A percentile compares a stretch with the other conserved stretches of the same genome.
These are phyloP conservation scores for Themeda triandra DNA, from an alignment of 176 grass and related monocot species.

Conservation along the genomic window DNA sequence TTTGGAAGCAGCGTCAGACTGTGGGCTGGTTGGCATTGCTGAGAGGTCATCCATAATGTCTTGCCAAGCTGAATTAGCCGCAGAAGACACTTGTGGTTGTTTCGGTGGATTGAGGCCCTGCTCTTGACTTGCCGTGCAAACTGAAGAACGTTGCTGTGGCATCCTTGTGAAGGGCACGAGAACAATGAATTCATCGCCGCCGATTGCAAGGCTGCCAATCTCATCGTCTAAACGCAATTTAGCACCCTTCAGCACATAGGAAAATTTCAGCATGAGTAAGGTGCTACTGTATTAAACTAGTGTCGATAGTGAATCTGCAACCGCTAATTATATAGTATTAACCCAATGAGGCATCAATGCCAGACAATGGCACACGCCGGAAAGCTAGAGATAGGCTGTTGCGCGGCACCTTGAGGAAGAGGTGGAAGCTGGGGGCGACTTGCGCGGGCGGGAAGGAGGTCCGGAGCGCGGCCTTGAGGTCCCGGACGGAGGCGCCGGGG, in stretches of 20 bases:
- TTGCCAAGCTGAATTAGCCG: slow-evolving; percentile 61
- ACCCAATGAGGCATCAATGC: not conserved
- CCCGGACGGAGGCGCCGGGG: slow-evolving; percentile 46
- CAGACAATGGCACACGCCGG: too few species aligned
- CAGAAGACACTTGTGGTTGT: slow-evolving; percentile 22
- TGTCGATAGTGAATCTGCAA: not conserved
- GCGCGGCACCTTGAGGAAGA: slow-evolving; percentile 72
- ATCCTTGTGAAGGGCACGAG: slow-evolving; percentile 61
- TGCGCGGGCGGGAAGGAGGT: slow-evolving; percentile 67
- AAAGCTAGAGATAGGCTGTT: not conserved
- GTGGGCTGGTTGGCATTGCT: slow-evolving; percentile 42
- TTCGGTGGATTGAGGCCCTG: slow-evolving; percentile 6
- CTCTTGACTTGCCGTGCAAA: slow-evolving; percentile 4
- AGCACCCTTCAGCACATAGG: slow-evolving; percentile 48
- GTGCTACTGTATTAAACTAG: not conserved
- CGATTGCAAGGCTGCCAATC: slow-evolving; percentile 21
- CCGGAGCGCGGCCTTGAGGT: slow-evolving; percentile 68
- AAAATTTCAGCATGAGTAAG: not conserved
- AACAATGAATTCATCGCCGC: slow-evolving; percentile 51
- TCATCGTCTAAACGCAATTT: slow-evolving; percentile 55
- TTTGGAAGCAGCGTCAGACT: slow-evolving; percentile 29
- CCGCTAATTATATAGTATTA: not conserved
- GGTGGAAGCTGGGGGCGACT: slow-evolving; percentile 64
- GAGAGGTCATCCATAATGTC: slow-evolving; percentile 87
- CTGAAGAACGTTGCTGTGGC: slow-evolving; percentile 12